These are phyloP conservation scores for Tricholoma bakamatsutake DNA, from an alignment of 768 basidiomycete species.

Conservation along the genomic window DNA sequence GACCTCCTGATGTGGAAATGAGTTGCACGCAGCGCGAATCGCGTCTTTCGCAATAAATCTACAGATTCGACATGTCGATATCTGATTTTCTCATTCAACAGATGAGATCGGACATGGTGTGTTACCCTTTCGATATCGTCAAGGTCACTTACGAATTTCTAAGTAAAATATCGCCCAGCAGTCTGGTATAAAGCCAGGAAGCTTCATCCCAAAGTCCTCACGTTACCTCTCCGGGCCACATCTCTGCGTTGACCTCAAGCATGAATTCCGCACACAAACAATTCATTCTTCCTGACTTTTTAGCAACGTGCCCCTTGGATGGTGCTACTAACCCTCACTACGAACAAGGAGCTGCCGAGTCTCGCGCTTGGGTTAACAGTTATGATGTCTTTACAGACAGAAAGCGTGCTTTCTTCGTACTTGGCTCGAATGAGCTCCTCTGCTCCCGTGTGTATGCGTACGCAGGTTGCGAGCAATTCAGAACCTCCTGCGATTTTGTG, in stretches of 20 bases:
- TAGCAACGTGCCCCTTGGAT: slow-evolving; percentile 39
- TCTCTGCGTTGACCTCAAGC: slow-evolving; percentile 3
- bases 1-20: slow-evolving; percentile 23
- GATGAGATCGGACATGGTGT: slow-evolving; percentile 29
- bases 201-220: slow-evolving; percentile 3
- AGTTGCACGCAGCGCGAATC: slow-evolving; percentile 21
- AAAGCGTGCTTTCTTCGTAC: slow-evolving; percentile 59
- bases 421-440: slow-evolving; percentile 55
- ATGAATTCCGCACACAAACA: slow-evolving; percentile 23
- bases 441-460: slow-evolving; percentile 59
- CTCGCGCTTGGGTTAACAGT: slow-evolving; percentile 56
- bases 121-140: slow-evolving; percentile 16
- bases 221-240: background rate
- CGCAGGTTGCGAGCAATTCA: slow-evolving; percentile 49
- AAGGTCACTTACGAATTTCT: slow-evolving; percentile 5
- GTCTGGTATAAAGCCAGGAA: background rate
- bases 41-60: slow-evolving; percentile 27
- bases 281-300: slow-evolving; percentile 54
- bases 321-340: slow-evolving; percentile 54
- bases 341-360: slow-evolving; percentile 47
- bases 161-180: slow-evolving; percentile 3
- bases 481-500: slow-evolving; percentile 59
- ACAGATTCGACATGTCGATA: slow-evolving; percentile 26
- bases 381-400: slow-evolving; percentile 53
- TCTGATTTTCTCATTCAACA: slow-evolving; percentile 15